A percentile compares a stretch with the other conserved stretches of the same genome.
phyloP scores from a whole-genome alignment of 2,329 filamentous ascomycete genomes.

The Ophiognomonia clavigignenti-juglandacearum region DNA sequence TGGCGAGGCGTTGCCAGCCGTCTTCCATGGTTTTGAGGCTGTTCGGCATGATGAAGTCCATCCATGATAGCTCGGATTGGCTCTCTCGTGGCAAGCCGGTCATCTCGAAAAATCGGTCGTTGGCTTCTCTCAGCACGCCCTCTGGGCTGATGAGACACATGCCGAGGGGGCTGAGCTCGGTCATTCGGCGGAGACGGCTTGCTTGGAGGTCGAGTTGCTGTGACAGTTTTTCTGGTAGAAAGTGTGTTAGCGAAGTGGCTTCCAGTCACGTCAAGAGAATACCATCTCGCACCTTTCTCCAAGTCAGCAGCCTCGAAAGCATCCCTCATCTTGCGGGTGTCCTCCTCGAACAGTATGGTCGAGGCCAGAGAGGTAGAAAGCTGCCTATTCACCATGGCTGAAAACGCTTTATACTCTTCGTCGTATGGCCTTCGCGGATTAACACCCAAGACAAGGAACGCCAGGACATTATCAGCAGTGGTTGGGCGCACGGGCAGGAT shows the following conservation, averaged over 20 bases:
- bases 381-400: constrained; percentile 39
- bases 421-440: constrained; percentile 61
- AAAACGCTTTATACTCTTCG: constrained; percentile 57
- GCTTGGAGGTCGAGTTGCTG: constrained; percentile 31
- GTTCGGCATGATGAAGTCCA: constrained; percentile 32
- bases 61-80: constrained; percentile 35
- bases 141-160: constrained; percentile 35
- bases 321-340: constrained; percentile 46
- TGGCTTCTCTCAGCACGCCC: constrained; percentile 37
- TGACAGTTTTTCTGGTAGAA: constrained; percentile 22
- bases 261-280: no score
- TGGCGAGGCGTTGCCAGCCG: constrained; percentile 33
- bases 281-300: constrained; percentile 21
- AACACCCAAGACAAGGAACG: constrained; percentile 57
- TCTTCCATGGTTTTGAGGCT: constrained; percentile 27
- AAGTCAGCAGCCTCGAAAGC: constrained; percentile 29
- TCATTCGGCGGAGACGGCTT: constrained; percentile 31
- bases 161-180: constrained; percentile 30
- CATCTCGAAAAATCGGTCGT: constrained; percentile 43
- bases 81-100: constrained; percentile 34
- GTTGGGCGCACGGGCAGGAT: constrained; percentile 57
- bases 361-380: constrained; percentile 60
- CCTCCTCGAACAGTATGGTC: constrained; percentile 60
- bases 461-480: constrained; percentile 53
- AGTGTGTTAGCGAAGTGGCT: not conserved